Evolutionary conservation across 2,329 filamentous ascomycete species (phyloP).

Genomic region (Acarospora socialis): DNA sequence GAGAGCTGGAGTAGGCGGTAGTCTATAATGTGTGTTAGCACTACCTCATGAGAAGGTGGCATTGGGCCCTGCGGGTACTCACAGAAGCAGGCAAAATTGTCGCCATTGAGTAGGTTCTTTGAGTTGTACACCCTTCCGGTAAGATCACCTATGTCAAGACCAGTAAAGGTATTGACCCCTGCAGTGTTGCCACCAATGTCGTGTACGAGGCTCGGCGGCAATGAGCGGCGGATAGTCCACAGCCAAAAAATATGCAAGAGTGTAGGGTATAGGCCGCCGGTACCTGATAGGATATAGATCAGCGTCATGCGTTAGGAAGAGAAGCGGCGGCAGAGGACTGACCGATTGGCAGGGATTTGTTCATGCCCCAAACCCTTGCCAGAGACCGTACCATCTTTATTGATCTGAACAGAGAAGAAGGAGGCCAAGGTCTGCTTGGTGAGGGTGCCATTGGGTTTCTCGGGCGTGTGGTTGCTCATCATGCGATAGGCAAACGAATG

Average conservation of each 20-base stretch:
- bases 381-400: not conserved
- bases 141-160: slow-evolving; percentile 15
- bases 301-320: not conserved
- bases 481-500: not conserved
- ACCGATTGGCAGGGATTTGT: slow-evolving; percentile 12
- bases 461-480: not conserved
- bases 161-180: slow-evolving; percentile 6
- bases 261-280: slow-evolving; percentile 9
- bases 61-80: not conserved
- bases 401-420: not conserved
- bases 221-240: slow-evolving; percentile 9
- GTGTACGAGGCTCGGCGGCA: slow-evolving; percentile 6
- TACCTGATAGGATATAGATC: slow-evolving; percentile 1
- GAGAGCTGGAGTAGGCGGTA: not conserved
- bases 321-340: slow-evolving; percentile 5
- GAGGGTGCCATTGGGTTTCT: not conserved
- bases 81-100: not conserved
- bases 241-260: slow-evolving; percentile 9
- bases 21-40: not conserved
- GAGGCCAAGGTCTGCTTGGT: not conserved
- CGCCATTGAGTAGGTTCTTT: slow-evolving; percentile 14
- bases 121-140: slow-evolving; percentile 18
- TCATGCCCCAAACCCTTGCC: slow-evolving; percentile 11
- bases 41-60: not conserved
- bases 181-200: slow-evolving; percentile 10